Evolutionary conservation across 306 rosid genomes (phyloP).

Genomic region (Glycine tomentella): DNA sequence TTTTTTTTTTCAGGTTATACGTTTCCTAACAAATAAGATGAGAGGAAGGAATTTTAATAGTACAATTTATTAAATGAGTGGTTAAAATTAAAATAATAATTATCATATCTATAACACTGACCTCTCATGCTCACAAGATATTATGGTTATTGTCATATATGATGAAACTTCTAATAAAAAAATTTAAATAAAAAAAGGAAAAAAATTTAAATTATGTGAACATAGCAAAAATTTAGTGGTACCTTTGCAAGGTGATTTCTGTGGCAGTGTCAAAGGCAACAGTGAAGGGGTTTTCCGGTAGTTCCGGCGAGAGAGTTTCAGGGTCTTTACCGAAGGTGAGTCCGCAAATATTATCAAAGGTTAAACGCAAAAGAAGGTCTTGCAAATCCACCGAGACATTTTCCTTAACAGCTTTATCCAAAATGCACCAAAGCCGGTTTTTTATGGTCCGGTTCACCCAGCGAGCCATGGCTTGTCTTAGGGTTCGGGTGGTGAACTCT

Average conservation of each 20-base stretch:
- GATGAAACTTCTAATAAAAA: no score
- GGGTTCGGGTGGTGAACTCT: constrained; percentile 88
- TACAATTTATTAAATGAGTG: no score
- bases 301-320: constrained; percentile 73
- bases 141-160: no score
- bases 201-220: no score
- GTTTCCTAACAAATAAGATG: no score
- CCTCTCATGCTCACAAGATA: no score
- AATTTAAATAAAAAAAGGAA: no score
- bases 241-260: constrained; percentile 71
- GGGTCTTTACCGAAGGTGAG: constrained; percentile 95
- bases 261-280: constrained; percentile 83
- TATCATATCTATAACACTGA: no score
- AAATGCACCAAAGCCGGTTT: constrained; percentile 78
- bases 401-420: constrained; percentile 70
- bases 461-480: constrained; percentile 90
- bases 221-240: no score
- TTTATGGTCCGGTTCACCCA: constrained; percentile 93
- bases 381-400: constrained; percentile 73
- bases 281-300: constrained; percentile 68
- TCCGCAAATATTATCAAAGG: constrained; percentile 93
- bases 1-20: no score
- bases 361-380: constrained; percentile 79
- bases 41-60: no score
- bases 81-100: no score